Evolutionary conservation across 306 rosid species (phyloP).

Genomic region (Psophocarpus tetragonolobus): DNA sequence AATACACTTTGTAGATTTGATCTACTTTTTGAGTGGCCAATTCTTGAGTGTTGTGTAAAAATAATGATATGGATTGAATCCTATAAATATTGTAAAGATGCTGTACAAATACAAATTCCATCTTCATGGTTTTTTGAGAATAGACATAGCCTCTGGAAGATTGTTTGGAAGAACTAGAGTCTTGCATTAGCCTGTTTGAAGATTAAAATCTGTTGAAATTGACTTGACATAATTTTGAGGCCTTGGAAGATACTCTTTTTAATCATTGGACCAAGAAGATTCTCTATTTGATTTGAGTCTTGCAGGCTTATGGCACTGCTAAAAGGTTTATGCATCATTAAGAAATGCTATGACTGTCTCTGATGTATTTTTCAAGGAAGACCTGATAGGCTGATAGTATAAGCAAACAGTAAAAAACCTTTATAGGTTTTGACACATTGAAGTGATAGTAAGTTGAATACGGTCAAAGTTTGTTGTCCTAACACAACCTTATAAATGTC

Average conservation of each 20-base stretch:
- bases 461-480: neutral
- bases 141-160: constrained; percentile 5
- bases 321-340: constrained; percentile 18
- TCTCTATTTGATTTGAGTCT: constrained; percentile 12
- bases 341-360: constrained; percentile 19
- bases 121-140: constrained; percentile 25
- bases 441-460: neutral
- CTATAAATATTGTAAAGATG: constrained; percentile 8
- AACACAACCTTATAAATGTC: neutral
- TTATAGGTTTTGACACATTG: neutral
- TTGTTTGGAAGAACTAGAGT: constrained; percentile 22
- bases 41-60: constrained; percentile 22
- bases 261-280: neutral
- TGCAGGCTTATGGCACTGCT: neutral
- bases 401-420: neutral
- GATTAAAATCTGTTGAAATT: constrained; percentile 23
- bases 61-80: constrained; percentile 1
- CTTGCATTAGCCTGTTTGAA: constrained; percentile 9
- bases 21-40: constrained; percentile 27
- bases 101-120: neutral
- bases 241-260: neutral
- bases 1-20: constrained; percentile 12
- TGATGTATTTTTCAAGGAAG: constrained; percentile 3
- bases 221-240: constrained; percentile 24
- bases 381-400: neutral